These are phyloP conservation scores for Punctularia strigosozonata DNA, from an alignment of 768 basidiomycete species.

Conservation along the genomic window DNA sequence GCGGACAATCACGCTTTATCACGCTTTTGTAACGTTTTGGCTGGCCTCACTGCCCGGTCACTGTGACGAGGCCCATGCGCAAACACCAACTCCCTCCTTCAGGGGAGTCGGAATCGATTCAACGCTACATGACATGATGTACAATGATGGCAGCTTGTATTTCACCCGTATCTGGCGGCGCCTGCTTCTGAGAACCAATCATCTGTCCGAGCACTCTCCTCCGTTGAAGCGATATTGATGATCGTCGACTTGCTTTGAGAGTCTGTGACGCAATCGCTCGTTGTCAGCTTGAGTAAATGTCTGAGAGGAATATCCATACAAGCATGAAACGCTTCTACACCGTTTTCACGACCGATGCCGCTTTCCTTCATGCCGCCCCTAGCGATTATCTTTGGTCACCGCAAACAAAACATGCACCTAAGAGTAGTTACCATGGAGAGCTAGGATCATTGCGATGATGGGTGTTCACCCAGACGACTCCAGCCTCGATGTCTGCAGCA, in stretches of 20 bases:
- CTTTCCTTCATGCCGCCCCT: conserved; percentile 91
- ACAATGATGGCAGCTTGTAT: too few species aligned
- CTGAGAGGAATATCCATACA: too few species aligned
- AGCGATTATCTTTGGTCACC: conserved; percentile 1
- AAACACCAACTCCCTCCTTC: too few species aligned
- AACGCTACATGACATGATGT: too few species aligned
- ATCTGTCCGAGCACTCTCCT: conserved; percentile 46
- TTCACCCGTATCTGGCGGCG: too few species aligned
- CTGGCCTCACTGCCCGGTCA: too few species aligned
- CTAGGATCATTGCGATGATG: conserved; percentile 86
- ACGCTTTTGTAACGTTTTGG: too few species aligned
- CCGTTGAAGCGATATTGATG: conserved; percentile 53
- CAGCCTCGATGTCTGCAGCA: conserved; percentile 56
- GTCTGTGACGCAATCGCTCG: conserved; percentile 32
- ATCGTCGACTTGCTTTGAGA: conserved; percentile 78
- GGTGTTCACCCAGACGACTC: conserved; percentile 81
- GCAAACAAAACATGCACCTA: conserved; percentile 3
- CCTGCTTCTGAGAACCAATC: conserved; percentile 79
- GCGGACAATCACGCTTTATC: too few species aligned
- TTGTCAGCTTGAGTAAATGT: too few species aligned
- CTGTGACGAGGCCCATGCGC: too few species aligned
- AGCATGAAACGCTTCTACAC: conserved; percentile 66
- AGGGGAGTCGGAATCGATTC: too few species aligned
- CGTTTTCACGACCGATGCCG: conserved; percentile 81
- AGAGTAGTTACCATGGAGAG: conserved; percentile 62